Conservation (phyloP, 2,329 filamentous ascomycete species). For the Penicillium glabrum region DNA sequence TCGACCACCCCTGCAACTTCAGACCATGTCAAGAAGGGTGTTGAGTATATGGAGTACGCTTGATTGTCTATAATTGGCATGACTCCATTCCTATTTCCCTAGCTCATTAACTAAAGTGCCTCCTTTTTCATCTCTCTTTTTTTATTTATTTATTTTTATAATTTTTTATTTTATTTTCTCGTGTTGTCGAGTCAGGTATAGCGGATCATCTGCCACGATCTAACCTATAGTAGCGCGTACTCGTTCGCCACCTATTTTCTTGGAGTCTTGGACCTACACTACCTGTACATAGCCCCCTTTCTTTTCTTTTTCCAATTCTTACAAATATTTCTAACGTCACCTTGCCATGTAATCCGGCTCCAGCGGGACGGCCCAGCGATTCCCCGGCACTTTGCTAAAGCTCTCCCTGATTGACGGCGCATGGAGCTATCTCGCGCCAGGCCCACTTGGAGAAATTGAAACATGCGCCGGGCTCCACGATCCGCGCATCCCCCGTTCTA, state of each 20-base stretch:
- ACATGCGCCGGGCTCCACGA: slow-evolving; percentile 21
- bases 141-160: neutral
- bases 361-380: slow-evolving; percentile 15
- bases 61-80: neutral
- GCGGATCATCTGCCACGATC: neutral
- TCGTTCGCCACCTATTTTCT: neutral
- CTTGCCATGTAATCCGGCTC: neutral
- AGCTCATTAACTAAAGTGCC: neutral
- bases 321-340: neutral
- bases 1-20: neutral
- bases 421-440: slow-evolving; percentile 15
- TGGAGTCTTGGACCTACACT: neutral
- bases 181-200: neutral
- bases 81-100: neutral
- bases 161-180: neutral
- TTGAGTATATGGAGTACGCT: neutral
- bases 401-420: slow-evolving; percentile 14
- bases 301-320: neutral
- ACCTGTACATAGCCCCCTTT: neutral
- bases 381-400: neutral
- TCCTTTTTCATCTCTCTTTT: neutral
- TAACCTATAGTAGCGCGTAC: neutral
- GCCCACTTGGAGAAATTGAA: slow-evolving; percentile 22
- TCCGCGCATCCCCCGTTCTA: slow-evolving; percentile 25
- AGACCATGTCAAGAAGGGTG: neutral